A percentile compares a stretch with the other conserved stretches of the same genome.
phyloP scores from a whole-genome alignment of 2,329 filamentous ascomycete species.

The Rutstroemia sp. region DNA sequence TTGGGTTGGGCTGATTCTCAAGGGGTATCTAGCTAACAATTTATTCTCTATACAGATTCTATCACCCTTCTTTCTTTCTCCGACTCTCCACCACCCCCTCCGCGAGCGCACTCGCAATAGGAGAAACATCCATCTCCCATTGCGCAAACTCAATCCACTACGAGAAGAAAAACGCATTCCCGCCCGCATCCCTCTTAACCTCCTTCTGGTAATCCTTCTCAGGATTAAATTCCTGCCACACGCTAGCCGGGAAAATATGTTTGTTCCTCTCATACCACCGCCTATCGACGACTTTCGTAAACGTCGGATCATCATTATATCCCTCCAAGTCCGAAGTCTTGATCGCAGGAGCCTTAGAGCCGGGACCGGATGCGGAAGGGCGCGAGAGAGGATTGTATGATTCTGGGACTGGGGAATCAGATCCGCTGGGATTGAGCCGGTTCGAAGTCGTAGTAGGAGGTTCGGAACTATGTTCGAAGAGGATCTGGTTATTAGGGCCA shows the following conservation, averaged over 20 bases:
- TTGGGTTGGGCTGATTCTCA: neutral
- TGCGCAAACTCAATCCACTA: slow-evolving; percentile 15
- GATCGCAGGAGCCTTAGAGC: slow-evolving; percentile 22
- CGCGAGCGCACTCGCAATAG: too few relatives aligned
- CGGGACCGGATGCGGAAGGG: slow-evolving; percentile 17
- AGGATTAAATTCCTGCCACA: slow-evolving; percentile 93
- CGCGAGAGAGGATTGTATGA: slow-evolving; percentile 34
- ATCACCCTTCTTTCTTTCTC: neutral
- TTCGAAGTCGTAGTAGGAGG: slow-evolving; percentile 31
- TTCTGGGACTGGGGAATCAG: slow-evolving; percentile 15
- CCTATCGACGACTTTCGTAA: slow-evolving; percentile 92
- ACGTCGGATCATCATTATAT: slow-evolving; percentile 63
- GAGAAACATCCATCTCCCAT: too few relatives aligned
- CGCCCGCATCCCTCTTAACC: slow-evolving; percentile 74
- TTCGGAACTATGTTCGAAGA: slow-evolving; percentile 69
- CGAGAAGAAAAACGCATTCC: slow-evolving; percentile 89
- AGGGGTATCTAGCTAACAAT: slow-evolving; percentile 7
- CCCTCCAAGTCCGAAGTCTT: slow-evolving; percentile 57
- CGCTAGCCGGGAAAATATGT: slow-evolving; percentile 92
- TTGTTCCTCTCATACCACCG: slow-evolving; percentile 98
- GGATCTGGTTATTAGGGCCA: slow-evolving; percentile 60
- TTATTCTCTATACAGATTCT: neutral
- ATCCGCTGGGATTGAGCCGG: slow-evolving; percentile 9
- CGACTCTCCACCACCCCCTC: too few relatives aligned
- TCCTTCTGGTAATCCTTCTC: slow-evolving; percentile 76